These are phyloP conservation scores for Boletellus emodensis DNA, from an alignment of 768 basidiomycete species.

Conservation along the genomic window DNA sequence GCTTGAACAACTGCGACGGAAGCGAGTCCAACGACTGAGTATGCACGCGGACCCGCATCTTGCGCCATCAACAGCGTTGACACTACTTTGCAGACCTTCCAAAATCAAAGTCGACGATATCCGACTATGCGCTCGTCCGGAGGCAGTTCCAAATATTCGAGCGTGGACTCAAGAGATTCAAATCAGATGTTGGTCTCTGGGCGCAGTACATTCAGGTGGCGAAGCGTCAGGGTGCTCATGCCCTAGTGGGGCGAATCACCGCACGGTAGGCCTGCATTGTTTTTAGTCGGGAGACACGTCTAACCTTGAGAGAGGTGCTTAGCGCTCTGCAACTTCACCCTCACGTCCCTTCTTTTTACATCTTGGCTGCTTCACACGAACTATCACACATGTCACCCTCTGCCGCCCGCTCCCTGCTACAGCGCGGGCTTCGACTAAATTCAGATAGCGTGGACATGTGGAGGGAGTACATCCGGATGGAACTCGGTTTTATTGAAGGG, in stretches of 20 bases:
- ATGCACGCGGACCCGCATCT: constrained; percentile 20
- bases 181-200: constrained; percentile 83
- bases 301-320: constrained; percentile 6
- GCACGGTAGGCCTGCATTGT: constrained; percentile 57
- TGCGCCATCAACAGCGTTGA: background rate
- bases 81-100: constrained; percentile 26
- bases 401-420: constrained; percentile 78
- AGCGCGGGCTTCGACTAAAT: constrained; percentile 81
- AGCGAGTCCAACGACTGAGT: constrained; percentile 73
- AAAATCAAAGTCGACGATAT: constrained; percentile 53
- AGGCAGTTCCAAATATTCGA: constrained; percentile 89
- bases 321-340: constrained; percentile 90
- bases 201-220: constrained; percentile 84
- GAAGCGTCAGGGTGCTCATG: constrained; percentile 71
- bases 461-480: constrained; percentile 89
- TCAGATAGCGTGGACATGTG: constrained; percentile 72
- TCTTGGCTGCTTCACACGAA: constrained; percentile 82
- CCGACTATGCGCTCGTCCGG: constrained; percentile 80
- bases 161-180: constrained; percentile 84
- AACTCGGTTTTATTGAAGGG: constrained; percentile 79
- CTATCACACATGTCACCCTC: constrained; percentile 67
- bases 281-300: background rate
- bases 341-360: constrained; percentile 69
- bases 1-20: constrained; percentile 74
- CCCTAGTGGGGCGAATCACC: constrained; percentile 76